A percentile compares a stretch with the other conserved stretches of the same genome.
Evolutionary conservation across 2,329 filamentous ascomycete genomes (phyloP).

Genomic region (Colletotrichum eleusines): DNA sequence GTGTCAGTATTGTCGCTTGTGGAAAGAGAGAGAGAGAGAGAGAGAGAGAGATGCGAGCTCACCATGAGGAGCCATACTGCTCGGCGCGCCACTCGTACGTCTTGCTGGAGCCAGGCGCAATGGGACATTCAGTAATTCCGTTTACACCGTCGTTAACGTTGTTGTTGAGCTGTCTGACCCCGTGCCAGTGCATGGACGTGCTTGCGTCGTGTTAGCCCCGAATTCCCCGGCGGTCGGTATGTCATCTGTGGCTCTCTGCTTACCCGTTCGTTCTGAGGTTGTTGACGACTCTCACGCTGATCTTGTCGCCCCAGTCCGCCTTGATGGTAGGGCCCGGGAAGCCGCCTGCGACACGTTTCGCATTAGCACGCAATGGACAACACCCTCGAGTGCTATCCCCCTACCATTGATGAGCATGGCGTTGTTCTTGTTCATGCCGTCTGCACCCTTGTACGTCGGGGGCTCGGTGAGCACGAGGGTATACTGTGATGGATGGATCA

Average conservation of each 20-base stretch:
- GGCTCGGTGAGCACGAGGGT: conserved; percentile 40
- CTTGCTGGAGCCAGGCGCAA: conserved; percentile 51
- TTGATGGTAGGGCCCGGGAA: conserved; percentile 64
- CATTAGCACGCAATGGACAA: not conserved
- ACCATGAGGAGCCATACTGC: conserved; percentile 54
- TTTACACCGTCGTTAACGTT: conserved; percentile 62
- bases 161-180: conserved; percentile 57
- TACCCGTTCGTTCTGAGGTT: conserved; percentile 63
- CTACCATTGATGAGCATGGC: conserved; percentile 45
- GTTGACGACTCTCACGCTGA: conserved; percentile 74
- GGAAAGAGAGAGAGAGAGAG: no score
- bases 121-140: conserved; percentile 57
- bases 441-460: conserved; percentile 35
- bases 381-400: not conserved
- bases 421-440: conserved; percentile 43
- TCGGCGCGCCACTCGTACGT: conserved; percentile 54
- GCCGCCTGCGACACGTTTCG: conserved; percentile 15
- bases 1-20: no score
- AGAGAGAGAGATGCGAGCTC: not conserved
- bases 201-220: conserved; percentile 42
- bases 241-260: not conserved
- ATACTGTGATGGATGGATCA: conserved; percentile 31
- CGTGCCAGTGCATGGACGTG: conserved; percentile 64
- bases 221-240: not conserved
- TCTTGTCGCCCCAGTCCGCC: conserved; percentile 63